Conservation (phyloP, 2,329 filamentous ascomycete species). For the Microsporum canis region DNA sequence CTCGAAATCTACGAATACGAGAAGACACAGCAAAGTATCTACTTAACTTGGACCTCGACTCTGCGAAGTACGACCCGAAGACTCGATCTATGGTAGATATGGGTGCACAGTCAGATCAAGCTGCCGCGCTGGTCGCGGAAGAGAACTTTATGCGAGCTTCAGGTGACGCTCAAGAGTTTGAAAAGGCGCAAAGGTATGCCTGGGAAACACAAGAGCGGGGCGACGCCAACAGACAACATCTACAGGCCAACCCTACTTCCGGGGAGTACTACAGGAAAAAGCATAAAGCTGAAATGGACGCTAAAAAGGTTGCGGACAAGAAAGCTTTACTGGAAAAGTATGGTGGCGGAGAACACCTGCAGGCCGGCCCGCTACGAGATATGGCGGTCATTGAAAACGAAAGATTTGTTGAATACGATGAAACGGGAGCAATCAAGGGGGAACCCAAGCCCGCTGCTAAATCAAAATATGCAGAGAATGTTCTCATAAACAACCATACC, state of each 20-base stretch:
- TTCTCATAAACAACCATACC: slow-evolving; percentile 80
- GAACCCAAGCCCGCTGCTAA: slow-evolving; percentile 61
- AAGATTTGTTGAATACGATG: slow-evolving; percentile 86
- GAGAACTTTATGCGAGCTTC: slow-evolving; percentile 83
- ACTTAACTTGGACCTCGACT: slow-evolving; percentile 87
- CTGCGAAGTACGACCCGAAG: slow-evolving; percentile 95
- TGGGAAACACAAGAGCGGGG: slow-evolving; percentile 88
- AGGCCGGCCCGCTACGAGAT: slow-evolving; percentile 52
- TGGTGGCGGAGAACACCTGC: slow-evolving; percentile 54
- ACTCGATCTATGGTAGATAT: slow-evolving; percentile 81
- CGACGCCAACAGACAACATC: slow-evolving; percentile 67
- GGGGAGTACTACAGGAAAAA: slow-evolving; percentile 76
- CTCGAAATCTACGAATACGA: slow-evolving; percentile 77
- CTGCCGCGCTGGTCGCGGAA: slow-evolving; percentile 74
- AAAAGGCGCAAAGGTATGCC: slow-evolving; percentile 75
- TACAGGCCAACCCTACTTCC: slow-evolving; percentile 93
- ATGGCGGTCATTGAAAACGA: slow-evolving; percentile 69
- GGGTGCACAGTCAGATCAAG: slow-evolving; percentile 67
- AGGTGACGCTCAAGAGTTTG: slow-evolving; percentile 87
- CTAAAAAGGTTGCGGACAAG: slow-evolving; percentile 55
- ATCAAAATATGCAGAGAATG: slow-evolving; percentile 85
- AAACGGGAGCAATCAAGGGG: slow-evolving; percentile 81
- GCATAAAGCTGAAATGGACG: slow-evolving; percentile 60
- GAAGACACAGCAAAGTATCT: slow-evolving; percentile 98
- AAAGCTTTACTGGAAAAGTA: slow-evolving; percentile 72